These are phyloP conservation scores for Melaleuca alternifolia DNA, from an alignment of 345 rosid genomes.

Conservation along the genomic window DNA sequence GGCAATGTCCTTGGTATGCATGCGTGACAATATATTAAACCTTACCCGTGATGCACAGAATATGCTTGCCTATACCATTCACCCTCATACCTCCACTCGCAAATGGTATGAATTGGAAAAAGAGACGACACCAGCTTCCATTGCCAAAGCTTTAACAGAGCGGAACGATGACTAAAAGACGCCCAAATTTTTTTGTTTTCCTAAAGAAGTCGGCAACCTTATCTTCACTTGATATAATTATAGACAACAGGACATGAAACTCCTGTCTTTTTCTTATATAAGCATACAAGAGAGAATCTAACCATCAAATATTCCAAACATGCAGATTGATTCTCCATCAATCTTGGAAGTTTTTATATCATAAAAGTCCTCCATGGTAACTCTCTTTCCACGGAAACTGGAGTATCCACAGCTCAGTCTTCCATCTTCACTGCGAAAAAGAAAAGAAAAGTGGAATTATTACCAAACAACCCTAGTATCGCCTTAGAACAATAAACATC, in stretches of 20 bases:
- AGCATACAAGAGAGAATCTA: slow-evolving; percentile 17
- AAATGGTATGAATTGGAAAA: background rate
- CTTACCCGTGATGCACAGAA: background rate
- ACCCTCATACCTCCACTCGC: background rate
- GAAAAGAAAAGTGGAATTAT: background rate
- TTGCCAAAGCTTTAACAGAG: background rate
- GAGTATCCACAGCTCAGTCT: slow-evolving; percentile 91
- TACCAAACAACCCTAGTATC: background rate
- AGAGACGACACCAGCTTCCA: background rate
- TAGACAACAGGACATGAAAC: background rate
- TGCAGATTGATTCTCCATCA: slow-evolving; percentile 65
- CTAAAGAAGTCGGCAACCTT: background rate
- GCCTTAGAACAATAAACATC: background rate
- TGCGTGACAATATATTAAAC: background rate
- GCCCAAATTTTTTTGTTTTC: background rate
- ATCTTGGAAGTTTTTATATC: slow-evolving; percentile 65
- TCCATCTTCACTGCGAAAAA: slow-evolving; percentile 71
- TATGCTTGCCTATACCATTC: background rate
- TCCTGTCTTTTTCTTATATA: background rate
- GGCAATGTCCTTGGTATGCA: background rate
- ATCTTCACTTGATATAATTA: background rate
- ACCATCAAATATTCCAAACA: slow-evolving; percentile 99
- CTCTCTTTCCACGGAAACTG: slow-evolving; percentile 94
- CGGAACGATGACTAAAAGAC: background rate
- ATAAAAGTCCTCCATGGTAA: slow-evolving; percentile 90